Evolutionary conservation across 805 yeast genomes (phyloP).

Genomic region (Candida xyloterini): DNA sequence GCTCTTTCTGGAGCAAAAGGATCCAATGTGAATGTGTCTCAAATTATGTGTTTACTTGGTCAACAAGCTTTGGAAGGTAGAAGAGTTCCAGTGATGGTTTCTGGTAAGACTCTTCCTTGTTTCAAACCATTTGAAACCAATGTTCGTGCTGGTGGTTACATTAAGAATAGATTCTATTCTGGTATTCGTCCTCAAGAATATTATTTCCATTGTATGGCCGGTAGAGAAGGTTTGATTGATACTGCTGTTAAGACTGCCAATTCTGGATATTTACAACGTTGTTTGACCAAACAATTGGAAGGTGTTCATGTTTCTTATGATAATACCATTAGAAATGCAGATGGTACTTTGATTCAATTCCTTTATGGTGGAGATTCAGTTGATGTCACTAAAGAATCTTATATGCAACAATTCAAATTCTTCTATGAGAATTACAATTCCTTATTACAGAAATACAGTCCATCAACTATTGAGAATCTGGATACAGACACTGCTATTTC

Average conservation of each 20-base stretch:
- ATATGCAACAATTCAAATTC: slow-evolving; percentile 90
- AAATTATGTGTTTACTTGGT: slow-evolving; percentile 98
- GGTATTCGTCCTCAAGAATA: slow-evolving; percentile 98
- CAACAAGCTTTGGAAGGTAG: slow-evolving; percentile 99
- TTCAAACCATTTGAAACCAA: slow-evolving; percentile 96
- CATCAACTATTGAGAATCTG: slow-evolving; percentile 69
- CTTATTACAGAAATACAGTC: slow-evolving; percentile 79
- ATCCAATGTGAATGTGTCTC: slow-evolving; percentile 96
- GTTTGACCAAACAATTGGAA: slow-evolving; percentile 95
- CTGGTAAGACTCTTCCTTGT: slow-evolving; percentile 95
- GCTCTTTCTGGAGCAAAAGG: slow-evolving; percentile 99
- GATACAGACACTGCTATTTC: slow-evolving; percentile 80
- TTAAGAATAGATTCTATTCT: slow-evolving; percentile 94
- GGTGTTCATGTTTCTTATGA: slow-evolving; percentile 95
- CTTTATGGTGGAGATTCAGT: slow-evolving; percentile 96
- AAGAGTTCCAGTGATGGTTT: slow-evolving; percentile 98
- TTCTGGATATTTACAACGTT: slow-evolving; percentile 97
- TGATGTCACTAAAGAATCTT: slow-evolving; percentile 92
- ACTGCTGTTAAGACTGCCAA: slow-evolving; percentile 98
- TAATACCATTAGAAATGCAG: slow-evolving; percentile 92
- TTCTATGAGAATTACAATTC: slow-evolving; percentile 90
- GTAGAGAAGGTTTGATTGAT: slow-evolving; percentile 99
- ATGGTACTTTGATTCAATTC: slow-evolving; percentile 91
- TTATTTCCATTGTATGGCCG: slow-evolving; percentile 99
- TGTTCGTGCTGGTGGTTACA: slow-evolving; percentile 98